Evolutionary conservation across 2,329 filamentous ascomycete genomes (phyloP).

Genomic region (Macrophomina phaseolina): DNA sequence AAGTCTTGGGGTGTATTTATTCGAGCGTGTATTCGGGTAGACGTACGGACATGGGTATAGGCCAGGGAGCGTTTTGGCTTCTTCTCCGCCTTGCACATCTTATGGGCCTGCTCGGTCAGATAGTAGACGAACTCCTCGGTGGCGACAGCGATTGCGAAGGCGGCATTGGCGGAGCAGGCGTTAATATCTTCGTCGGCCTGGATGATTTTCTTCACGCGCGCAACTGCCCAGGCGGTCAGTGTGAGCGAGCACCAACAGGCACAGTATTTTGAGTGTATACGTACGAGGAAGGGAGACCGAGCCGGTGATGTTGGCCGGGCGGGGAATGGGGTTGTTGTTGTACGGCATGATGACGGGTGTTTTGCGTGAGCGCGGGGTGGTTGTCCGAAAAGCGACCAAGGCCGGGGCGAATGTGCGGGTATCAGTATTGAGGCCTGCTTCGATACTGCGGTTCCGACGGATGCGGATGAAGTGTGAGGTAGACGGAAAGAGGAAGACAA

Average conservation of each 20-base stretch:
- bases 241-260: not conserved
- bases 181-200: slow-evolving; percentile 82
- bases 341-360: slow-evolving; percentile 71
- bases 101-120: slow-evolving; percentile 81
- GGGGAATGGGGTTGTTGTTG: slow-evolving; percentile 83
- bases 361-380: not conserved
- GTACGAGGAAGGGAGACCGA: slow-evolving; percentile 83
- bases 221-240: slow-evolving; percentile 62
- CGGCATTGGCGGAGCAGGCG: slow-evolving; percentile 89
- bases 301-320: slow-evolving; percentile 81
- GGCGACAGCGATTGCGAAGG: slow-evolving; percentile 90
- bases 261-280: slow-evolving; percentile 42
- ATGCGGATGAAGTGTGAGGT: not conserved
- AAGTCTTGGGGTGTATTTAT: slow-evolving; percentile 9
- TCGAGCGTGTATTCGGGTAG: not conserved
- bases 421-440: not conserved
- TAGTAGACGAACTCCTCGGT: slow-evolving; percentile 97
- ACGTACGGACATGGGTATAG: slow-evolving; percentile 86
- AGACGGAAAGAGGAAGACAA: not conserved
- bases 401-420: not conserved
- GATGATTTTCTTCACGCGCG: slow-evolving; percentile 95
- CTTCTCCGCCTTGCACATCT: slow-evolving; percentile 85
- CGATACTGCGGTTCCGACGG: not conserved
- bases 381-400: not conserved
- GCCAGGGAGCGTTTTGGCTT: slow-evolving; percentile 94